Percentiles rank a stretch among this genome's conserved stretches.
Conservation (phyloP, 768 basidiomycete genomes). For the Leccinellum luteum region DNA sequence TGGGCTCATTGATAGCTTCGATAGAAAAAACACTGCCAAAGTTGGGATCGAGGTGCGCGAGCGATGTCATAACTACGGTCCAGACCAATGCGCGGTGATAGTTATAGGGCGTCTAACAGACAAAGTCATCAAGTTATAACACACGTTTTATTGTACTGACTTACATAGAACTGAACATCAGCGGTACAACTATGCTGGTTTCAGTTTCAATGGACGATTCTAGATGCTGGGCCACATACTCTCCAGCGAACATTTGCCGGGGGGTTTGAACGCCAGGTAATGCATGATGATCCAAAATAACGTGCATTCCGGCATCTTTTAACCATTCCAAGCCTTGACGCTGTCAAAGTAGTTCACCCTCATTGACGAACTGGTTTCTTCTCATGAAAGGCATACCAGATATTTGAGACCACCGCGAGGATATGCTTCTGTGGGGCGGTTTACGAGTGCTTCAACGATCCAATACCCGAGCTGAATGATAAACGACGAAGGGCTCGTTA, state of each 20-base stretch:
- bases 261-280: slow-evolving; percentile 66
- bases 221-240: slow-evolving; percentile 35
- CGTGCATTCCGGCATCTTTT: slow-evolving; percentile 58
- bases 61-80: slow-evolving; percentile 74
- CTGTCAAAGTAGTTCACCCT: slow-evolving; percentile 33
- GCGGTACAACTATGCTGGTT: slow-evolving; percentile 52
- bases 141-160: slow-evolving; percentile 14
- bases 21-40: slow-evolving; percentile 68
- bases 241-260: slow-evolving; percentile 65
- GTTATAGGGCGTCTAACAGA: slow-evolving; percentile 54
- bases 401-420: slow-evolving; percentile 67
- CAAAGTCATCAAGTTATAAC: background rate
- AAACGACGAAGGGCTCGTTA: background rate
- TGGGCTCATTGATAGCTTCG: slow-evolving; percentile 76
- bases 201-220: slow-evolving; percentile 1
- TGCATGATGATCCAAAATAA: slow-evolving; percentile 69
- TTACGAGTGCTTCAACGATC: slow-evolving; percentile 72
- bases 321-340: slow-evolving; percentile 61
- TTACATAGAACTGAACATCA: slow-evolving; percentile 72
- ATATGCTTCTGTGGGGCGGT: slow-evolving; percentile 58
- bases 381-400: slow-evolving; percentile 44
- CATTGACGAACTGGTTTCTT: background rate
- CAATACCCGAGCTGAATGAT: slow-evolving; percentile 69
- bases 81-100: slow-evolving; percentile 78
- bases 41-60: slow-evolving; percentile 65